Evolutionary conservation across 345 rosid genomes (phyloP).

Genomic region (Ricinus communis): DNA sequence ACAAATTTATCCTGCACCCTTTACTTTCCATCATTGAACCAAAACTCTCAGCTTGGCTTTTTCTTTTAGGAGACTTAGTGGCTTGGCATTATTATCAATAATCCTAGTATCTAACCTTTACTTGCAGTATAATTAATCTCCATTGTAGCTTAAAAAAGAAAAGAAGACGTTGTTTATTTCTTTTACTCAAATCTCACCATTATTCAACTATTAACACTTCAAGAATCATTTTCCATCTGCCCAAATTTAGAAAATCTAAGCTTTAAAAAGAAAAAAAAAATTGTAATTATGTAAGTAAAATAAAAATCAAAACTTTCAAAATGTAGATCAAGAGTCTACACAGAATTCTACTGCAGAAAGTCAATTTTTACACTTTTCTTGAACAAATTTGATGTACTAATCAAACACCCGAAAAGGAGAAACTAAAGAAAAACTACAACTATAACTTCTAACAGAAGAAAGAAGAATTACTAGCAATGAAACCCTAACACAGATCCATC

Average conservation of each 20-base stretch:
- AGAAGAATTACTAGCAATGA: slow-evolving; percentile 50
- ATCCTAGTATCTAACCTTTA: slow-evolving; percentile 23
- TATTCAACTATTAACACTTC: slow-evolving; percentile 4
- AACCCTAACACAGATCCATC: slow-evolving; percentile 93
- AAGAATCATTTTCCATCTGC: no score
- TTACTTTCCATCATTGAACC: slow-evolving; percentile 21
- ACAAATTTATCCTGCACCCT: not conserved
- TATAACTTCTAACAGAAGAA: not conserved
- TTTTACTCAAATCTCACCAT: slow-evolving; percentile 7
- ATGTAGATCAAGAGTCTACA: not conserved
- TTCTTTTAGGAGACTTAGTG: no score
- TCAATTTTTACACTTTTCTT: slow-evolving; percentile 37
- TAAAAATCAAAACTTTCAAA: slow-evolving; percentile 6
- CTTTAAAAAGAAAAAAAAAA: no score
- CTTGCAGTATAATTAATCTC: slow-evolving; percentile 31
- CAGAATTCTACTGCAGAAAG: not conserved
- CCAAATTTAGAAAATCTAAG: not conserved
- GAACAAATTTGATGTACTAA: slow-evolving; percentile 4
- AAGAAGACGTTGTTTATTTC: no score
- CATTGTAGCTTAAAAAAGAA: not conserved
- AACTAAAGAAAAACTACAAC: not conserved
- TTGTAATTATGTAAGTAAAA: not conserved
- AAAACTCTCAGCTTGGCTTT: no score
- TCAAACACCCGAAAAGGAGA: slow-evolving; percentile 1
- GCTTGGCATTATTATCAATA: not conserved